Percentiles rank a stretch among this genome's conserved stretches.
These are phyloP conservation scores for Centella asiatica DNA, from an alignment of 129 eudicot genomes.

Conservation along the genomic window DNA sequence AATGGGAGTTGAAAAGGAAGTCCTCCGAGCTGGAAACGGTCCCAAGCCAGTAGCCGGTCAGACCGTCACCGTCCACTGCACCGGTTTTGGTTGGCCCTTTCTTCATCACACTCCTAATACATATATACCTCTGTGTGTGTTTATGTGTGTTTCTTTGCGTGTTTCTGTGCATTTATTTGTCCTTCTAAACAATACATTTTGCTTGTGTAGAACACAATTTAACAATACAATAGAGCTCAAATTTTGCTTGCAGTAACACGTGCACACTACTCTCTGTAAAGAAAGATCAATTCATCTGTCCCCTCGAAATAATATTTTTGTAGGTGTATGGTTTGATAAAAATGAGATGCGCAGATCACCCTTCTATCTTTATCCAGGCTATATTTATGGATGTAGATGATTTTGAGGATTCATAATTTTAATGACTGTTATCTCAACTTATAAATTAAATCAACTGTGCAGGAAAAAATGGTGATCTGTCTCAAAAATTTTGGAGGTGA, in stretches of 20 bases:
- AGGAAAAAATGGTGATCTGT: constrained; percentile 72
- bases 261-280: no score
- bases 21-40: constrained; percentile 64
- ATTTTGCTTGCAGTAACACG: no score
- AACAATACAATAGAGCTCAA: no score
- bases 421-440: background rate
- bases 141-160: background rate
- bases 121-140: background rate
- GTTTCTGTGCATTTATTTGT: background rate
- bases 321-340: no score
- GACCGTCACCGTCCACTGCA: constrained; percentile 91
- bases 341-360: no score
- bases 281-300: no score
- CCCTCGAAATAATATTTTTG: no score
- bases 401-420: background rate
- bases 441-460: constrained; percentile 9
- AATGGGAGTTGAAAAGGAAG: constrained; percentile 88
- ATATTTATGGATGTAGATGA: no score
- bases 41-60: constrained; percentile 81
- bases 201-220: no score
- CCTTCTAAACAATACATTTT: no score
- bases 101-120: constrained; percentile 16
- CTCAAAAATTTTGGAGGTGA: constrained; percentile 84
- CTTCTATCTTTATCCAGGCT: no score
- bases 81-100: constrained; percentile 58